Base-by-base conservation (phyloP, 352 stramenopile species). In the Phytophthora cajani region DNA sequence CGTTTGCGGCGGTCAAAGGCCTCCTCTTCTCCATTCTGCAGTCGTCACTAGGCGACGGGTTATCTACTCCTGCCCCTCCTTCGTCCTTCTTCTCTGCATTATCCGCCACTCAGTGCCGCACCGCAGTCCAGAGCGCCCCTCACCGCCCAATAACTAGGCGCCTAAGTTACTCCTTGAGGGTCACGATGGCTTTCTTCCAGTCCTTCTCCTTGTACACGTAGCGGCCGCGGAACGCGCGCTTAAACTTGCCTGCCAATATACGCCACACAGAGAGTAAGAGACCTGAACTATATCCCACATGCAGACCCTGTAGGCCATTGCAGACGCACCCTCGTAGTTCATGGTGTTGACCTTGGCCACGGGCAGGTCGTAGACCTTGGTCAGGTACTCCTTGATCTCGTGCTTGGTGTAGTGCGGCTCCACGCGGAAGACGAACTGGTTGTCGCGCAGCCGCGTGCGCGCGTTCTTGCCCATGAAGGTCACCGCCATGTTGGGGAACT, bases 381-480 rank as follows among this genome's bases (percentile, higher is more conserved):
- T 98, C 56, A 99, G 75, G 80, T 99, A 98, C 81, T 99, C 95
- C 78, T 98, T 98, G 58, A 99, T 96, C 84, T 99, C 97, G 77
- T 98, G 88, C 81, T 99, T 99, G 54, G 94, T 99, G 90, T 99
- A 99, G 72, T 91, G 90, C 27, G 97, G 95, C 68, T 97, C 83
- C 16, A 98, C 91, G 54, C 95, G 92, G 81, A 99, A 99, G 38
- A 97, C 87, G 69, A 87, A 92, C 78, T 95, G 83, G 78, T 95
- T 95, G 50, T 91, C 85, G 42, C 79, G 84, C 66, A 92, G 75
- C 33, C 85, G 78, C 70, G 82, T 90, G 64, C 87, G 86, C 55
- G 82, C 71, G 70, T 93, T 95, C 81, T 94, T 94, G 51, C 85
- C 85, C 83, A 95, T 90, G 80, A 93, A 94, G 51, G 86, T 91